phyloP scores from a whole-genome alignment of 2,329 filamentous ascomycete species.

The Chaetomium strumarium region DNA sequence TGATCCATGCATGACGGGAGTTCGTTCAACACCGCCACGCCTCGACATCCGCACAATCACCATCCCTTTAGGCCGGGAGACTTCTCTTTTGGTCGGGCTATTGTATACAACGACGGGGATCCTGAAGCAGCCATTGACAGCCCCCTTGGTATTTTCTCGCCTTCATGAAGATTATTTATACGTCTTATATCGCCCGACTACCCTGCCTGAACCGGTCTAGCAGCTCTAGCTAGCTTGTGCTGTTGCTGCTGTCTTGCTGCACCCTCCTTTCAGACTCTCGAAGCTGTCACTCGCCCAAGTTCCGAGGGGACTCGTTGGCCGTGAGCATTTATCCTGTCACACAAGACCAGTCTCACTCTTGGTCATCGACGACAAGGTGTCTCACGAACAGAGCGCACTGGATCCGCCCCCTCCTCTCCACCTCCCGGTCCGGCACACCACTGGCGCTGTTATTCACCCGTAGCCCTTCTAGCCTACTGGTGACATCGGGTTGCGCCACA shows the following conservation, averaged over 20 bases:
- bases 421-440: background rate
- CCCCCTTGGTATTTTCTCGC: too few species aligned
- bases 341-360: constrained; percentile 32
- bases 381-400: constrained; percentile 4
- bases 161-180: too few species aligned
- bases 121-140: too few species aligned
- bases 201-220: too few species aligned
- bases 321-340: constrained; percentile 25
- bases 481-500: background rate
- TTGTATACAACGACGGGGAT: background rate
- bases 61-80: background rate
- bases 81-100: background rate
- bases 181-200: too few species aligned
- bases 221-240: too few species aligned
- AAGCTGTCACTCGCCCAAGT: background rate
- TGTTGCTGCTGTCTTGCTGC: background rate
- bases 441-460: constrained; percentile 7
- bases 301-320: constrained; percentile 1
- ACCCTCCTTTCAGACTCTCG: background rate
- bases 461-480: background rate
- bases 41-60: background rate
- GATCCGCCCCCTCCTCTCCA: background rate
- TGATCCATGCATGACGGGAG: constrained; percentile 1
- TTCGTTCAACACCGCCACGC: background rate
- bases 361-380: constrained; percentile 18